These are phyloP conservation scores for Aspergillus conjunctus DNA, from an alignment of 495 filamentous ascomycete genomes.

Conservation along the genomic window DNA sequence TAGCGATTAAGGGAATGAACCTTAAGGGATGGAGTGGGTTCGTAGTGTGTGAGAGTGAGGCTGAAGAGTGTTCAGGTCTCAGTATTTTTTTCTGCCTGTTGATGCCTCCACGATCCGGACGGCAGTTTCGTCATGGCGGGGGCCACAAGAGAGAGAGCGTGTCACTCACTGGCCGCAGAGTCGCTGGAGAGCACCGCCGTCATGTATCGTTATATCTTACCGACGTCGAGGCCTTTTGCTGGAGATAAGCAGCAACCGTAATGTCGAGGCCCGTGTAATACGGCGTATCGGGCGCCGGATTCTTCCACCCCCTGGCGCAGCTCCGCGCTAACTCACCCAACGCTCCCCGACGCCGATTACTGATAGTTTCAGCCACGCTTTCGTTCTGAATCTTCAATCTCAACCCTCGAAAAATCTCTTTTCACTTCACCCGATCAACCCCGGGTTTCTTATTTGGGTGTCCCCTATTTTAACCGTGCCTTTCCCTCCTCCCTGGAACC, in stretches of 20 bases:
- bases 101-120: slow-evolving; percentile 16
- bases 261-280: slow-evolving; percentile 1
- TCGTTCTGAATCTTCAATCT: slow-evolving; percentile 2
- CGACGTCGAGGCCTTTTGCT: neutral
- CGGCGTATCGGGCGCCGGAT: slow-evolving; percentile 9
- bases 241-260: neutral
- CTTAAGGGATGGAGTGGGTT: neutral
- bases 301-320: slow-evolving; percentile 2
- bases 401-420: slow-evolving; percentile 16
- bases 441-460: slow-evolving; percentile 1
- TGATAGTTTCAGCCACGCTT: slow-evolving; percentile 3
- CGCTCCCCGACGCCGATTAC: too few species aligned
- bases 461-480: slow-evolving; percentile 13
- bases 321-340: too few species aligned
- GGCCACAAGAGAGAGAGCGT: neutral
- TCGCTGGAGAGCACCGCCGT: neutral
- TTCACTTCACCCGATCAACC: slow-evolving; percentile 16
- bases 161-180: neutral
- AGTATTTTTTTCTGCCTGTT: slow-evolving; percentile 31
- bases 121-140: slow-evolving; percentile 31
- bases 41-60: neutral
- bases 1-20: neutral
- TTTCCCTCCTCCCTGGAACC: neutral
- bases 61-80: neutral
- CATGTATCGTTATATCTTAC: slow-evolving; percentile 7